Base-by-base conservation (phyloP, 2,329 filamentous ascomycete species). In the Calonectria multiphialidica region DNA sequence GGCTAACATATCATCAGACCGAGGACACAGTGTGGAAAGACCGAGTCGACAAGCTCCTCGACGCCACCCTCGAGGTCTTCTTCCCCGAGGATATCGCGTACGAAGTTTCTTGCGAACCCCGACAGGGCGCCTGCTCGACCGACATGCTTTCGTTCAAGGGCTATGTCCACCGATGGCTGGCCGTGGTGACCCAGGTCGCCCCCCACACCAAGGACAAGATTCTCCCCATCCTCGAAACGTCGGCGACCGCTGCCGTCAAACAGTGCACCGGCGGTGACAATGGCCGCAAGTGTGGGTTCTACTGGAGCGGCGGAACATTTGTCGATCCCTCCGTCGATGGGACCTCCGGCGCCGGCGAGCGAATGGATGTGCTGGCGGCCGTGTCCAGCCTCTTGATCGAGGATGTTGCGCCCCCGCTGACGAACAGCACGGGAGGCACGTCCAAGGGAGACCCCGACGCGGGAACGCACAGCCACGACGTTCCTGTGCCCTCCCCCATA, bases 131-230 rank as follows among this genome's bases (percentile, higher is more conserved):
- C 23, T 96, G 94, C 85, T 92, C 92, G 70, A 87, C 89, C 62
- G 94, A 96, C 78, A 93, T 95, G 87, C 83, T 90, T 72, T 90
- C 90, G 2, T 95, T 93, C 88, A 94, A 94, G 83, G 93, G 92
- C 47, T 92, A 92, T 70, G 85, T 94, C 21, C 88, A 91, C 76
- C 89, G 91, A 50, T 94, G 92, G 91, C 85, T 95, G 76, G 87
- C 90, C 5, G 86, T 88, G 25, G 87, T 89, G 1, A 88, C 90
- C 2, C 87, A 92, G 75, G 70, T 94, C 21, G 92, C 90, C 1
- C 93, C 93, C 0, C 88, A 87, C 59, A 91, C 89, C 1, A 82
- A 83, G 49, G 82, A 87, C 1, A 84, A 80, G 18, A 91, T 95
- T 75, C 83, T 89, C 68, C 88, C 90, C 1, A 87, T 90, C 33